These are phyloP conservation scores for Cercospora beticola DNA, from an alignment of 2,329 filamentous ascomycete species.

Conservation along the genomic window DNA sequence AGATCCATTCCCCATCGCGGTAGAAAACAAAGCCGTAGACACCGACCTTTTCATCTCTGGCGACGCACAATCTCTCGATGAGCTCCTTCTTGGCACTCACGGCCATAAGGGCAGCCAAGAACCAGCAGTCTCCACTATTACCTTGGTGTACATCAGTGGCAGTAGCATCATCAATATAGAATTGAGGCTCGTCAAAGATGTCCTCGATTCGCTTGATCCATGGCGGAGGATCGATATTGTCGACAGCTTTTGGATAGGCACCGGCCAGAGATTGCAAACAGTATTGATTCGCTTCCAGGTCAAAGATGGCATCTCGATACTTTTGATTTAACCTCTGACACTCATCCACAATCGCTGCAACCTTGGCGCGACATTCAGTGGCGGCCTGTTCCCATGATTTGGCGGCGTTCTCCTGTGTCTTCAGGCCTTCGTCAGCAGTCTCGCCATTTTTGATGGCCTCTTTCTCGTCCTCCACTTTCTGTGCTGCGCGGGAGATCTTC, in stretches of 20 bases:
- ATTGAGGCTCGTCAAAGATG: slow-evolving; percentile 46
- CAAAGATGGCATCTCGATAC: slow-evolving; percentile 83
- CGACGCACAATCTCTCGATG: slow-evolving; percentile 73
- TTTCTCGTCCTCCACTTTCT: slow-evolving; percentile 27
- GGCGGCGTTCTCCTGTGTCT: slow-evolving; percentile 31
- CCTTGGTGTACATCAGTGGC: slow-evolving; percentile 79
- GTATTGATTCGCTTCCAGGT: slow-evolving; percentile 67
- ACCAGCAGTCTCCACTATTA: slow-evolving; percentile 79
- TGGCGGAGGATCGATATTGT: slow-evolving; percentile 31
- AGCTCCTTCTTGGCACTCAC: slow-evolving; percentile 74
- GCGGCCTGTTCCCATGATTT: slow-evolving; percentile 70
- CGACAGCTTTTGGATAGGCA: slow-evolving; percentile 23
- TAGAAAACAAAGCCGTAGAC: slow-evolving; percentile 86
- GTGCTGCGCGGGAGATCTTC: slow-evolving; percentile 24
- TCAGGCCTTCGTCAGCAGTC: slow-evolving; percentile 25
- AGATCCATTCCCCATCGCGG: slow-evolving; percentile 85
- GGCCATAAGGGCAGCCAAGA: slow-evolving; percentile 76
- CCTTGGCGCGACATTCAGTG: slow-evolving; percentile 63
- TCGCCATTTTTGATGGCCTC: slow-evolving; percentile 21
- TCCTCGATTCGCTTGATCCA: slow-evolving; percentile 38
- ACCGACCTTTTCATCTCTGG: slow-evolving; percentile 68
- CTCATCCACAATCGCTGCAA: slow-evolving; percentile 58
- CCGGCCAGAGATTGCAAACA: slow-evolving; percentile 34
- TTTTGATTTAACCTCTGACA: slow-evolving; percentile 79
- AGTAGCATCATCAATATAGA: slow-evolving; percentile 71